Percentiles rank a stretch among this genome's conserved stretches.
Evolutionary conservation across 2,329 filamentous ascomycete species (phyloP).

Genomic region (Thyridium curvatum): DNA sequence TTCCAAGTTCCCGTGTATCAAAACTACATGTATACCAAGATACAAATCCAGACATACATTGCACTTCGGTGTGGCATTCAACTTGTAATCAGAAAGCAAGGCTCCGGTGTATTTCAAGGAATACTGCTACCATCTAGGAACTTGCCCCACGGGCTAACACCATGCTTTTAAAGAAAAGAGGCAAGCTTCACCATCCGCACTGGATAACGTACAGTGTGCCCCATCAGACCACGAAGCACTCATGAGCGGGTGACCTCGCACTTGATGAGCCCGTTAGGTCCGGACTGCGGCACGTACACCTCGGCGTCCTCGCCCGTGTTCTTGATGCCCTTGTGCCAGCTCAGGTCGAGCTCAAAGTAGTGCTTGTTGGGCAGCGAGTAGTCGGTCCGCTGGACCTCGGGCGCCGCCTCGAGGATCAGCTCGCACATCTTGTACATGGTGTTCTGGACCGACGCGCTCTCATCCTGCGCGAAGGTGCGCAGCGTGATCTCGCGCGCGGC

Average conservation of each 20-base stretch:
- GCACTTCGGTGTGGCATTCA: no score
- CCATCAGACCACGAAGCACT: background rate
- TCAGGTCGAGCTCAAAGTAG: conserved; percentile 95
- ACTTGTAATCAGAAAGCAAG: no score
- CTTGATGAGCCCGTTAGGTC: conserved; percentile 92
- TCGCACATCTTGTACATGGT: conserved; percentile 99
- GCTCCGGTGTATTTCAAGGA: no score
- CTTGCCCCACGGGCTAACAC: no score
- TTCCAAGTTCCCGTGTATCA: no score
- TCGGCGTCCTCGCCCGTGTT: conserved; percentile 95
- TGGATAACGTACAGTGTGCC: background rate
- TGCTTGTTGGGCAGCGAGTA: conserved; percentile 96
- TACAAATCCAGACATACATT: no score
- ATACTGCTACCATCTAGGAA: no score
- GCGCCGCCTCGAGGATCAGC: conserved; percentile 70
- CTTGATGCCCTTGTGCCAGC: conserved; percentile 92
- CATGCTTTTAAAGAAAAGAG: no score
- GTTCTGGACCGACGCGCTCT: conserved; percentile 88
- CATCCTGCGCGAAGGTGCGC: conserved; percentile 82
- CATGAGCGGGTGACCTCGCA: conserved; percentile 68
- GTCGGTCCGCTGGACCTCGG: conserved; percentile 64
- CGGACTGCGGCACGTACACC: conserved; percentile 87
- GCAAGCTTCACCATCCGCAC: no score
- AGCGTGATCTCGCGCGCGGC: conserved; percentile 80
- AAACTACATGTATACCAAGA: no score